Base-by-base conservation (phyloP, 345 rosid genomes). In the Linum tenue region DNA sequence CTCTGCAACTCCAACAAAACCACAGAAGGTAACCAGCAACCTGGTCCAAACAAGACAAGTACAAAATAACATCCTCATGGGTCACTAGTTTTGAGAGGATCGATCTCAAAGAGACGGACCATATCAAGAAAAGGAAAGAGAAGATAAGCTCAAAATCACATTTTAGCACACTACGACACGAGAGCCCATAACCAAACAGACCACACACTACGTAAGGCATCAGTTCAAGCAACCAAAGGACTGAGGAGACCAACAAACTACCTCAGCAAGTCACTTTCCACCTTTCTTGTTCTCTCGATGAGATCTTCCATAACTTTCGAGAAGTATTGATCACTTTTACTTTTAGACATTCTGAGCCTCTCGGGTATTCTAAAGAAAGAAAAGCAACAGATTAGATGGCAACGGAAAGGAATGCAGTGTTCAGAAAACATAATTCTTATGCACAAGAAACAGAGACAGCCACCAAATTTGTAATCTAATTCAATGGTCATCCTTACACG, bases 201-300 rank as follows among this genome's bases (percentile, higher is more conserved):
- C 31, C 31, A 22, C 31, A 22, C 31, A 22, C 31, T 22, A 22
- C 31, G 31, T 22, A 22, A 22, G 31, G 31, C 31, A 22, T 22
- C 31, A 22, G 31, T 11, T 37, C 60, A 55, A 42, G 69, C 39
- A 35, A 51, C n/a, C 37, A 15, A 59, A 35, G 35, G 43, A 59
- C 50, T 3, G 14, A 59, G 42, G 14, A 61, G 1, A 53, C 10
- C 6, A 55, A 37, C 37, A 7, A 35, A 39, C 67, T 78, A 90
- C 99, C 97, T 81, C 64, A 72, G 75, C 39, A 88, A 64, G 58
- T 75, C 87, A 0, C 65, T 82, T 76, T 90, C 95, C 64, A 94
- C 74, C 76, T 77, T 81, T 75, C 44, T 76, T 55, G 86, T 73
- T 79, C 83, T 83, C 70, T 69, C 65, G 69, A 76, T 43, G 53